Evolutionary conservation across 2,329 filamentous ascomycete genomes (phyloP), one percentile per base, ranked within the genome.

Genomic region (Aspergillaceae sp.): DNA sequence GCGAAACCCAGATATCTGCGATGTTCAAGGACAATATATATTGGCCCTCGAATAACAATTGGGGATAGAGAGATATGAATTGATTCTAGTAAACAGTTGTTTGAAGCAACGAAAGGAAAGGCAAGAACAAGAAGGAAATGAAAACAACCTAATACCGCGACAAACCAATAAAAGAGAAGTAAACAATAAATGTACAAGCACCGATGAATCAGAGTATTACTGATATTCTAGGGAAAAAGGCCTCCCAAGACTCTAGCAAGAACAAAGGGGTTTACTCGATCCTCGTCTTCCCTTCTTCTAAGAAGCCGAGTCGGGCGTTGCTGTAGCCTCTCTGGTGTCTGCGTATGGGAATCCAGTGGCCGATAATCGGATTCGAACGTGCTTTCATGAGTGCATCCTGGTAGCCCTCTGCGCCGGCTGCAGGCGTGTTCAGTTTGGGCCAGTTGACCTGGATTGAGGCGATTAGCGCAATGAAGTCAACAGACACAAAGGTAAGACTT

Each of bases 271-370:
- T 48, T 51, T 64, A 73, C 53, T 98, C 92, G 61, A 94, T 94
- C 65, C 92, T 87, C 79, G 96, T 98, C 78, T 98, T 98, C 44
- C 92, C 92, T 70, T 98, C 92, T 67, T 98, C 92, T 45, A 94
- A 80, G 56, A 85, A 92, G 30, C 87, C 78, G 56, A 94, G 83
- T 51, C 87, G 77, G 38, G 85, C 84, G 54, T 86, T 87, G 69
- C 88, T 95, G 51, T 87, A 78, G 2, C 89, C 88, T 10, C 90
- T 77, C 68, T 94, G 87, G 62, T 94, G 89, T 50, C 70, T 73
- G 29, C 78, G 74, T 5, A 60, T 53, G 32, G 67, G 63, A 26
- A 94, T 77, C 50, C 94, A 78, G 9, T 79, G 71, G 3, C 92
- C 92, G 41, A 97, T 77, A 11, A 98, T 66, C 48, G 82, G 79